Percentiles rank a stretch among this genome's conserved stretches.
Conservation (phyloP, 73 alveolate genomes). For the Paramecium tetraurelia region DNA sequence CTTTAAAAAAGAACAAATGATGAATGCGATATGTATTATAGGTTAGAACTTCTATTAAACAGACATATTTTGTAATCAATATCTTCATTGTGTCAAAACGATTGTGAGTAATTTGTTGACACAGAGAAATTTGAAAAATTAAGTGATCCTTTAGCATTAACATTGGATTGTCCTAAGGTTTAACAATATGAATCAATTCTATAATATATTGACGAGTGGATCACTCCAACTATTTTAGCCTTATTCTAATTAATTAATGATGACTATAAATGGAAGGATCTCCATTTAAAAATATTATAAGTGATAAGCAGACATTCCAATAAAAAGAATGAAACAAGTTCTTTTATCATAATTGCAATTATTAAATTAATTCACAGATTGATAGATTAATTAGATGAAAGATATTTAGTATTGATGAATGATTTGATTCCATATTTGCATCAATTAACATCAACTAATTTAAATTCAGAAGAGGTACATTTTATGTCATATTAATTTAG, state of each 20-base stretch:
- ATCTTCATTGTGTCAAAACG: background rate
- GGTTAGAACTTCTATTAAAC: background rate
- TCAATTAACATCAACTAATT: slow-evolving; percentile 7
- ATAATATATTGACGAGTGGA: slow-evolving; percentile 22
- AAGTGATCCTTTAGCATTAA: slow-evolving; percentile 27
- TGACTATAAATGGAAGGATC: slow-evolving; percentile 40
- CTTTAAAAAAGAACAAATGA: background rate
- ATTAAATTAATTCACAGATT: slow-evolving; percentile 22
- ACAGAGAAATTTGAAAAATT: slow-evolving; percentile 47
- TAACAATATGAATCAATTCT: background rate
- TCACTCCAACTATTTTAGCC: slow-evolving; percentile 6
- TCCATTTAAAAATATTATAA: background rate
- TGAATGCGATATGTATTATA: slow-evolving; percentile 37
- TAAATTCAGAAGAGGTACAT: background rate
- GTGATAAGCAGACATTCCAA: slow-evolving; percentile 23
- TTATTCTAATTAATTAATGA: slow-evolving; percentile 12
- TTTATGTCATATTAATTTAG: background rate
- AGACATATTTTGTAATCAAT: background rate
- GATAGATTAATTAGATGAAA: slow-evolving; percentile 35
- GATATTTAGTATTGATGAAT: slow-evolving; percentile 44
- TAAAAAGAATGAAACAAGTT: slow-evolving; percentile 42
- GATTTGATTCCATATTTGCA: slow-evolving; percentile 38
- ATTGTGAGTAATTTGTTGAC: slow-evolving; percentile 16
- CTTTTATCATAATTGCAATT: background rate
- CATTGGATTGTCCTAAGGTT: background rate